Conservation (phyloP, 768 basidiomycete genomes). For the Lenzites betulinus region DNA sequence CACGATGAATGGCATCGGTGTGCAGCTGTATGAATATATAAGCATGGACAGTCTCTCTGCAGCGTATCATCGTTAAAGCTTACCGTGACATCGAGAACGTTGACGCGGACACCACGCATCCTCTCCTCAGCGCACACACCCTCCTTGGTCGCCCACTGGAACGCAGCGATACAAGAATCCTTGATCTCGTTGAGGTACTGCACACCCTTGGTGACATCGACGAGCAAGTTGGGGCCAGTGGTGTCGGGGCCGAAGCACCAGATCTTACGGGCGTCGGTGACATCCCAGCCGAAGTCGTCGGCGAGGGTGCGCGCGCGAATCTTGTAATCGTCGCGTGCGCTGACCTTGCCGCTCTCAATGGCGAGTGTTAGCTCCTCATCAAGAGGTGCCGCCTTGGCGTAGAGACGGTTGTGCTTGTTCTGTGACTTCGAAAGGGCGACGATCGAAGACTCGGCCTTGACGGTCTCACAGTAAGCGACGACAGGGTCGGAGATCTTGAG, state of each 20-base stretch:
- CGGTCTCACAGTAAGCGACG: slow-evolving; percentile 97
- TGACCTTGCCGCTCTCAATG: slow-evolving; percentile 86
- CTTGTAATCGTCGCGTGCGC: slow-evolving; percentile 96
- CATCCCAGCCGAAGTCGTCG: slow-evolving; percentile 97
- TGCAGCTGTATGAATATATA: slow-evolving; percentile 62
- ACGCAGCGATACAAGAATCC: slow-evolving; percentile 97
- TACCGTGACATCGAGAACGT: slow-evolving; percentile 94
- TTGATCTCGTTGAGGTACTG: slow-evolving; percentile 99
- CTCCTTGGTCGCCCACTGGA: slow-evolving; percentile 99
- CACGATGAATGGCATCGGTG: slow-evolving; percentile 98
- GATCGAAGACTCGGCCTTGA: slow-evolving; percentile 93
- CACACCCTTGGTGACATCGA: slow-evolving; percentile 98
- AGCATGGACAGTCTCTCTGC: slow-evolving; percentile 1
- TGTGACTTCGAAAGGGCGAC: slow-evolving; percentile 98
- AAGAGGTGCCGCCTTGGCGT: slow-evolving; percentile 88
- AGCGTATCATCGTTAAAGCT: slow-evolving; percentile 29
- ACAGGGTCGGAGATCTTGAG: slow-evolving; percentile 98
- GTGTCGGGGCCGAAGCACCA: slow-evolving; percentile 99
- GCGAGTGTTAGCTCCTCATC: slow-evolving; percentile 94
- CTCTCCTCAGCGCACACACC: slow-evolving; percentile 96
- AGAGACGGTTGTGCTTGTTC: slow-evolving; percentile 99
- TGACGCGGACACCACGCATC: slow-evolving; percentile 98
- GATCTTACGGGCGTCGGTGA: slow-evolving; percentile 98
- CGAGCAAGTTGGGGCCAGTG: slow-evolving; percentile 93
- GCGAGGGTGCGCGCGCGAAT: slow-evolving; percentile 92